A percentile compares a stretch with the other conserved stretches of the same genome.
These are phyloP conservation scores for Globisporangium cystogenes DNA, from an alignment of 352 stramenopile genomes.

Conservation along the genomic window DNA sequence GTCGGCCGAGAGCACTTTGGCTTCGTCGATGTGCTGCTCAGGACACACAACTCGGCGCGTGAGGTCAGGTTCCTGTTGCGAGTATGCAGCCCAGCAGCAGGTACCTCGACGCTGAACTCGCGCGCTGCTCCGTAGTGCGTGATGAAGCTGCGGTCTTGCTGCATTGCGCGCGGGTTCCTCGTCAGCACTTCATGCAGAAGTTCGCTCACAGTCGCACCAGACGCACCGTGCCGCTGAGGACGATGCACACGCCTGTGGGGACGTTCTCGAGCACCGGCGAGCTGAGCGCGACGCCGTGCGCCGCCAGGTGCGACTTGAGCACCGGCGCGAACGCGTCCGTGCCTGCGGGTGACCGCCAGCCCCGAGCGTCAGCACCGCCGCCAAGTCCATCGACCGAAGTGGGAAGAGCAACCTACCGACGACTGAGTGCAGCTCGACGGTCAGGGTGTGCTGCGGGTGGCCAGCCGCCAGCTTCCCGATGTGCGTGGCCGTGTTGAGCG, in stretches of 20 bases:
- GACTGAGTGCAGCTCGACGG: constrained; percentile 55
- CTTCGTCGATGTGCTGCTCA: constrained; percentile 66
- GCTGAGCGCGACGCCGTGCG: constrained; percentile 31
- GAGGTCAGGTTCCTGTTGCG: no score
- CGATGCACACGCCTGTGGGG: constrained; percentile 75
- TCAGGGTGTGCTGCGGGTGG: constrained; percentile 18
- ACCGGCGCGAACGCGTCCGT: constrained; percentile 37
- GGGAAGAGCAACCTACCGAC: constrained; percentile 23
- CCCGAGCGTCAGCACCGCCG: not conserved
- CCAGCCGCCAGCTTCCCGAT: constrained; percentile 43
- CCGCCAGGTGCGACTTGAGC: constrained; percentile 38
- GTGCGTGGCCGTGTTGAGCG: constrained; percentile 81
- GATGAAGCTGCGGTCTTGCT: constrained; percentile 78
- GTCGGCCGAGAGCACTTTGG: constrained; percentile 41
- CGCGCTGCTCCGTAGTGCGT: constrained; percentile 74
- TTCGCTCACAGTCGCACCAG: not conserved
- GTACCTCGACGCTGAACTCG: constrained; percentile 54
- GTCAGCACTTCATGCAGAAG: not conserved
- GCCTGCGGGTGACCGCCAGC: constrained; percentile 17
- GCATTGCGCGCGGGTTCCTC: not conserved
- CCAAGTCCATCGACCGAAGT: not conserved
- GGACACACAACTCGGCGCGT: no score
- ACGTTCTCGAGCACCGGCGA: constrained; percentile 29
- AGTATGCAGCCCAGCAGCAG: no score
- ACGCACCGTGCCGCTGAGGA: constrained; percentile 56